Evolutionary conservation across 1,139 yeast genomes (phyloP).

Genomic region (Hemisphaericaspora xylanilytica): DNA sequence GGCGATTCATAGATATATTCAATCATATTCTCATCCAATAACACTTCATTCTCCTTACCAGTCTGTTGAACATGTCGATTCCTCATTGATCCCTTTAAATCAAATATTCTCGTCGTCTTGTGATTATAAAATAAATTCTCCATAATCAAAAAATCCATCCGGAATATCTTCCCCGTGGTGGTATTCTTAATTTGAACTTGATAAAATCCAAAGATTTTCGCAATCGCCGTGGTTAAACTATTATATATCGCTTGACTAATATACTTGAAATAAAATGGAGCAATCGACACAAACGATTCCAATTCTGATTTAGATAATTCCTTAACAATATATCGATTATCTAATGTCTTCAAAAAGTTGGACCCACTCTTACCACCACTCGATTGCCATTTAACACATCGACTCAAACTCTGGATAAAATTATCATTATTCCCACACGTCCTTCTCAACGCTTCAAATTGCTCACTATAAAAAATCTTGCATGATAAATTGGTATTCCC

Average conservation of each 20-base stretch:
- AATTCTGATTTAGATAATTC: slow-evolving; percentile 85
- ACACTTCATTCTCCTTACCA: slow-evolving; percentile 90
- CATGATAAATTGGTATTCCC: slow-evolving; percentile 83
- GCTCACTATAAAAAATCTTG: slow-evolving; percentile 92
- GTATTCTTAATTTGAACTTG: slow-evolving; percentile 86
- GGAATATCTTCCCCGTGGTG: slow-evolving; percentile 68
- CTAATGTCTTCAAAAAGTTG: slow-evolving; percentile 86
- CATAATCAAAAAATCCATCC: slow-evolving; percentile 92
- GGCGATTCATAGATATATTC: slow-evolving; percentile 97
- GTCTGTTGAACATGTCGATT: slow-evolving; percentile 96
- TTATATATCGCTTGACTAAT: slow-evolving; percentile 95
- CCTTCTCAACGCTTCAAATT: slow-evolving; percentile 88
- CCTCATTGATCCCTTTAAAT: slow-evolving; percentile 96
- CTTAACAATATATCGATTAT: slow-evolving; percentile 85
- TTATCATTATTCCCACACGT: slow-evolving; percentile 77
- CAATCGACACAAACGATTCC: slow-evolving; percentile 91
- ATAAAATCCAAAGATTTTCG: slow-evolving; percentile 93
- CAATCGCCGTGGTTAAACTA: slow-evolving; percentile 89
- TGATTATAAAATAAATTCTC: slow-evolving; percentile 89
- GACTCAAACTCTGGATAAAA: slow-evolving; percentile 82
- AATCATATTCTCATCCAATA: slow-evolving; percentile 96
- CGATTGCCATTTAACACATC: slow-evolving; percentile 95
- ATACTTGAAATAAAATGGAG: slow-evolving; percentile 94
- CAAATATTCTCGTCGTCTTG: slow-evolving; percentile 84
- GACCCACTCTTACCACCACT: slow-evolving; percentile 97